Evolutionary conservation across 2,329 filamentous ascomycete genomes (phyloP), one percentile per base, ranked within the genome.

Genomic region (Neonectria ditissima): DNA sequence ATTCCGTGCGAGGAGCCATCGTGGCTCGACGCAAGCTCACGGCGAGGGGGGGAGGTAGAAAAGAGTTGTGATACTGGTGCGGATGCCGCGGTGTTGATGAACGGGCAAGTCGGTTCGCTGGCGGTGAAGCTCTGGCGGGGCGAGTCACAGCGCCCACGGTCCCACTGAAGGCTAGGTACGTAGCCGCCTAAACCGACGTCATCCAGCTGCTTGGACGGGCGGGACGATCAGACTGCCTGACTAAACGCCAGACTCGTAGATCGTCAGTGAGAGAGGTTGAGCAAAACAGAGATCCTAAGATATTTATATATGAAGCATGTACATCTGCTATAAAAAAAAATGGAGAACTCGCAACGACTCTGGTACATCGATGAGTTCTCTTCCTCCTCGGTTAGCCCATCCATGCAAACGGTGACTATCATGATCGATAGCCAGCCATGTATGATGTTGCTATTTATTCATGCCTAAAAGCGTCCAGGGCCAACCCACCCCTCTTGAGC

Each of bases 1-100:
- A 92, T 76, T 86, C 87, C 77, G 82, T 83, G 80, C 87, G 87
- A 81, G 89, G 89, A 82, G 88, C 89, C 90, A 92, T 92, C 74
- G 69, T 81, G 80, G 81, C 83, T 84, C 83, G 81, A 81, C 83
- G 71, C 71, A 64, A 55, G 60, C 43, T 53, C 32, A 48, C 57
- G 53, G 54, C 59, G 62, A 60, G 57, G 51, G 58, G 55, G 61
- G 7, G 1, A n/a, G 14, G 14, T 14, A 37, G 34, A 37, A 10
- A 13, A 45, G 50, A 63, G 43, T 55, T 63, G 50, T 53, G 47
- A 53, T 48, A 52, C 48, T 66, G 59, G 63, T 67, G 58, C 51
- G 59, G 61, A 26, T 32, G 55, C 55, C 44, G 48, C 43, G 55
- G 16, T 58, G 50, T 26, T 43, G 55, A 55, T 62, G 53, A 41